Evolutionary conservation across 306 rosid species (phyloP).

Genomic region (Dryas drummondii): DNA sequence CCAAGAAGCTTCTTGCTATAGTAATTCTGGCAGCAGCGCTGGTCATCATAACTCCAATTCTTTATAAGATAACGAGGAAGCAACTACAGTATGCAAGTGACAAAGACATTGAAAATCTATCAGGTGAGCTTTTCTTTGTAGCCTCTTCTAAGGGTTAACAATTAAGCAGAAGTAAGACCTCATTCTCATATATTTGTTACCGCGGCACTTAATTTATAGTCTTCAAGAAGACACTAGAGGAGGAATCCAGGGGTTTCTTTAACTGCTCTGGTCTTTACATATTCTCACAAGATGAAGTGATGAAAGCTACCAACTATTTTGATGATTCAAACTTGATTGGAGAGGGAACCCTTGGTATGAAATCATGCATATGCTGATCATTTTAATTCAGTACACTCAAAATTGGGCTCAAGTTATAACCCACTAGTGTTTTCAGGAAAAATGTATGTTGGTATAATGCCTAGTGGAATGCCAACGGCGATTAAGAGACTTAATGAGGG

Average conservation of each 20-base stretch:
- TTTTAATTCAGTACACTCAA: background rate
- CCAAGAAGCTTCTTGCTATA: slow-evolving; percentile 5
- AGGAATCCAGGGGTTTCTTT: background rate
- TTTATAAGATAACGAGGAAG: background rate
- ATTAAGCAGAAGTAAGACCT: background rate
- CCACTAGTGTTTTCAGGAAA: background rate
- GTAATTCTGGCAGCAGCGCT: background rate
- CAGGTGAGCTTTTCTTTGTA: background rate
- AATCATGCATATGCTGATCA: background rate
- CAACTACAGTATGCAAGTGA: background rate
- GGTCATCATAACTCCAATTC: background rate
- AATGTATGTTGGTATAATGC: background rate
- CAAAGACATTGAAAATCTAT: slow-evolving; percentile 1
- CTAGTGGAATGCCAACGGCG: slow-evolving; percentile 1
- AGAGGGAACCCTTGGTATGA: background rate
- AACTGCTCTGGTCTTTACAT: background rate
- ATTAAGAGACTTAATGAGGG: background rate
- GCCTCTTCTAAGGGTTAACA: background rate
- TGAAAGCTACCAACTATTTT: slow-evolving; percentile 5
- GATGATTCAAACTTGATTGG: slow-evolving; percentile 9
- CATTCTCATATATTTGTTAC: background rate
- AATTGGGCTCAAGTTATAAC: background rate
- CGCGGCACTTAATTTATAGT: background rate
- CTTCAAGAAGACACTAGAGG: background rate
- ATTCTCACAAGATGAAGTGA: background rate